Evolutionary conservation across 2,329 filamentous ascomycete genomes (phyloP), one percentile per base, ranked within the genome.

Genomic region (Monilinia vaccinii-corymbosi): DNA sequence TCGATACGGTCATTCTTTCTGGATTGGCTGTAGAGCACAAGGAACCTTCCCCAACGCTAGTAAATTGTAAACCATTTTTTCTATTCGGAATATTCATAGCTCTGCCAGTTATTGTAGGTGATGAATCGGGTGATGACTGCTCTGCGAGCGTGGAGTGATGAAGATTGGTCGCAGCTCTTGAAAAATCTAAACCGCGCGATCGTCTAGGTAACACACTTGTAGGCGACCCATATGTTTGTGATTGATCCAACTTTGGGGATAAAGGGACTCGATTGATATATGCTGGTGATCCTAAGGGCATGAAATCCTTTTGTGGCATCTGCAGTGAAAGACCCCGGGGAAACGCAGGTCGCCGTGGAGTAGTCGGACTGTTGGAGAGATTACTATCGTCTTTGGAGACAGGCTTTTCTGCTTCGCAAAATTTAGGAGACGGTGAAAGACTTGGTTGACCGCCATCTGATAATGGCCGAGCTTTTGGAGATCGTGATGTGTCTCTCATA

Each of bases 71-170:
- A 36, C 76, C 75, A 49, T 72, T 73, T 61, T 78, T 74, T 53
- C 81, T 77, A 46, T 76, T 75, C 9, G 83, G 83, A 52, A 86
- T 86, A 68, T 81, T 84, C 77, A 86, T 82, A 31, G 79, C 83
- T 51, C 88, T 84, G 45, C 87, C 86, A 56, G 86, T 85, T 58
- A 94, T 86, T 14, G 87, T 92, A 0, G 94, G 94, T 0, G 92
- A 97, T 0, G 91, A 94, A 72, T 96, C 91, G 4, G 92, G 91
- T 6, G 89, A 94, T 0, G 89, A 88, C 72, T 87, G 84, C 67
- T 96, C 90, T 60, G 93, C 92, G 10, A 97, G 81, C 0, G 89
- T 97, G 18, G 93, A 97, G 74, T 97, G 94, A 75, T 97, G 94
- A 25, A 99, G 79, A 71, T 92, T 96, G 13, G 93, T 97, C 63